A percentile compares a stretch with the other conserved stretches of the same genome.
Evolutionary conservation across 192 early-diverging fungal genomes (phyloP).

Genomic region (Coemansia biformis): DNA sequence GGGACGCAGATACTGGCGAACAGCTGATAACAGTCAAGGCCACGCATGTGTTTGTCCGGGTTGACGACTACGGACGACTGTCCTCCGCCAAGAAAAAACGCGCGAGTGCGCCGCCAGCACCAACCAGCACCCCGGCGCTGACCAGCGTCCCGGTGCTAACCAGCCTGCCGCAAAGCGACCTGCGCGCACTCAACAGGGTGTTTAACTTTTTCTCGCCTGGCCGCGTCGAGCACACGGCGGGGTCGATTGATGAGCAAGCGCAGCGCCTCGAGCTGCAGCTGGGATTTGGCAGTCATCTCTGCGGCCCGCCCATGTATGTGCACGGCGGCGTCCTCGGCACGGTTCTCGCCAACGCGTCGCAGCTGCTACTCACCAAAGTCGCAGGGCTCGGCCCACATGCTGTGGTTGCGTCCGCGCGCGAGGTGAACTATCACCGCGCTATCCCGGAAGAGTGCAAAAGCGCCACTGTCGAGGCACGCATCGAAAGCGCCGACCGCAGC

Average conservation of each 20-base stretch:
- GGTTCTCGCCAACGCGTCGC: constrained; percentile 20
- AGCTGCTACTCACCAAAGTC: constrained; percentile 7
- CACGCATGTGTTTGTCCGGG: constrained; percentile 16
- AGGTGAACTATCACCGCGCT: constrained; percentile 20
- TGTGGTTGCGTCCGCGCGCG: constrained; percentile 2
- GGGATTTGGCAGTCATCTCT: constrained; percentile 11
- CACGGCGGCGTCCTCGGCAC: constrained; percentile 35
- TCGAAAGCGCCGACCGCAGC: constrained; percentile 1
- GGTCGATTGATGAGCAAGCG: not conserved
- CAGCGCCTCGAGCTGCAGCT: constrained; percentile 4
- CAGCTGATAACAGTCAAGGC: constrained; percentile 10
- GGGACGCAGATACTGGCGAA: constrained; percentile 12
- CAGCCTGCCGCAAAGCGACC: constrained; percentile 1
- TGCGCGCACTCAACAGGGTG: constrained; percentile 9
- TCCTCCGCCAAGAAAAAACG: too few relatives aligned
- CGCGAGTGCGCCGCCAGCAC: too few relatives aligned
- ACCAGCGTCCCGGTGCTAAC: not conserved
- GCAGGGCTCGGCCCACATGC: not conserved
- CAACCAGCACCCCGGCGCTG: not conserved
- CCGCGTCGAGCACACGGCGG: constrained; percentile 7
- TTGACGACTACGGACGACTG: not conserved
- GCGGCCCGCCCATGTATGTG: constrained; percentile 22
- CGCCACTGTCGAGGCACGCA: constrained; percentile 8
- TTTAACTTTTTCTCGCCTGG: constrained; percentile 23
- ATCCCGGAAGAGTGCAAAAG: constrained; percentile 12